Percentiles rank a stretch among this genome's conserved stretches.
Conservation (phyloP, 2,329 filamentous ascomycete genomes). For the Colletotrichum cordylinicola region DNA sequence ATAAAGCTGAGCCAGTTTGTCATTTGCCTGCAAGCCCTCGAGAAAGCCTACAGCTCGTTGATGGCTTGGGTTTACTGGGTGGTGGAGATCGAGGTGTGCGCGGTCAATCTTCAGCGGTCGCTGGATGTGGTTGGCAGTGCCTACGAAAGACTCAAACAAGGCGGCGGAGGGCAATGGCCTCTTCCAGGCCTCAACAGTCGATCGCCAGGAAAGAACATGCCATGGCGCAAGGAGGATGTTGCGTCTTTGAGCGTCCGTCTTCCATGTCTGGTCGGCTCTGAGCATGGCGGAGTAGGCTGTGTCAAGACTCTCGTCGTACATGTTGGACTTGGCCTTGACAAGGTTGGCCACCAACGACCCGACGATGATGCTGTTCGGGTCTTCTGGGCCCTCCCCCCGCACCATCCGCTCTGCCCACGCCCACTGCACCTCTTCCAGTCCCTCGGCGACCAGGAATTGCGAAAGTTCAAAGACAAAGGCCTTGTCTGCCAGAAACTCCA, state of each 20-base stretch:
- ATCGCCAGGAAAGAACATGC: constrained; percentile 54
- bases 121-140: constrained; percentile 46
- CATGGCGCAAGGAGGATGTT: constrained; percentile 48
- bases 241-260: constrained; percentile 37
- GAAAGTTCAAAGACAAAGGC: constrained; percentile 46
- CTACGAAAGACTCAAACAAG: constrained; percentile 59
- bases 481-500: constrained; percentile 49
- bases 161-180: constrained; percentile 49
- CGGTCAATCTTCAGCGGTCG: constrained; percentile 46
- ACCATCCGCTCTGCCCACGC: constrained; percentile 44
- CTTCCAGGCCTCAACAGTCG: constrained; percentile 56
- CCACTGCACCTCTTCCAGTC: constrained; percentile 57
- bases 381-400: constrained; percentile 22
- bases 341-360: constrained; percentile 42
- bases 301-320: constrained; percentile 48
- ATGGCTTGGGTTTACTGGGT: constrained; percentile 56
- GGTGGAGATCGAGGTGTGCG: constrained; percentile 61
- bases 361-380: constrained; percentile 1
- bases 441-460: constrained; percentile 59
- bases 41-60: constrained; percentile 54
- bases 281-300: constrained; percentile 54
- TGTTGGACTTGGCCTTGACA: constrained; percentile 46
- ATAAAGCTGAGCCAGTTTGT: not conserved
- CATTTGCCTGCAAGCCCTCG: constrained; percentile 22
- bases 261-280: constrained; percentile 49